These are phyloP conservation scores for Leccinum broughii DNA, from an alignment of 768 basidiomycete genomes.

Conservation along the genomic window DNA sequence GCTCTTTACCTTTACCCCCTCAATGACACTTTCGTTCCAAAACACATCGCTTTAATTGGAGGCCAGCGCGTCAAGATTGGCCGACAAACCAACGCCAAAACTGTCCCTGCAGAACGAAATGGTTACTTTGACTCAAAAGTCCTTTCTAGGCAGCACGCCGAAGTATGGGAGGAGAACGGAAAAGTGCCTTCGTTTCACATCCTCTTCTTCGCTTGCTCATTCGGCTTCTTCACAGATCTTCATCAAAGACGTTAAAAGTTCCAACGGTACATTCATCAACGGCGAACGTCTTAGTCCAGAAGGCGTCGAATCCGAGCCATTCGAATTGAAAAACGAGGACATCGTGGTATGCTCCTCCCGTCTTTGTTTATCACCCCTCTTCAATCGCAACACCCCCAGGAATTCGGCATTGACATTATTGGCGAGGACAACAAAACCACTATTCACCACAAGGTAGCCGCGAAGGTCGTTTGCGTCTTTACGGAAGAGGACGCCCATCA, in stretches of 20 bases:
- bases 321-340: conserved; percentile 92
- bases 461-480: conserved; percentile 88
- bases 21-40: conserved; percentile 92
- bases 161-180: conserved; percentile 92
- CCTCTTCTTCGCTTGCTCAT: conserved; percentile 10
- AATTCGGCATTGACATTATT: conserved; percentile 99
- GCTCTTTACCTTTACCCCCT: conserved; percentile 82
- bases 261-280: conserved; percentile 98
- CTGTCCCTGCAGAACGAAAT: conserved; percentile 87
- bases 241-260: conserved; percentile 98
- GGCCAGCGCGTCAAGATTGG: conserved; percentile 86
- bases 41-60: conserved; percentile 78
- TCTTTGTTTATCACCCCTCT: conserved; percentile 4
- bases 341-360: conserved; percentile 71
- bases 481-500: conserved; percentile 80
- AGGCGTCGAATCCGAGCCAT: conserved; percentile 88
- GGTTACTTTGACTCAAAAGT: conserved; percentile 98
- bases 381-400: conserved; percentile 45
- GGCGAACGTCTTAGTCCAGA: conserved; percentile 89
- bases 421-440: conserved; percentile 98
- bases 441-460: conserved; percentile 98
- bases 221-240: conserved; percentile 61
- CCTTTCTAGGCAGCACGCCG: conserved; percentile 91
- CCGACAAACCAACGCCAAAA: conserved; percentile 94
- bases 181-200: conserved; percentile 55